phyloP scores from a whole-genome alignment of 257 asterid species.

The Gentiana straminea region DNA sequence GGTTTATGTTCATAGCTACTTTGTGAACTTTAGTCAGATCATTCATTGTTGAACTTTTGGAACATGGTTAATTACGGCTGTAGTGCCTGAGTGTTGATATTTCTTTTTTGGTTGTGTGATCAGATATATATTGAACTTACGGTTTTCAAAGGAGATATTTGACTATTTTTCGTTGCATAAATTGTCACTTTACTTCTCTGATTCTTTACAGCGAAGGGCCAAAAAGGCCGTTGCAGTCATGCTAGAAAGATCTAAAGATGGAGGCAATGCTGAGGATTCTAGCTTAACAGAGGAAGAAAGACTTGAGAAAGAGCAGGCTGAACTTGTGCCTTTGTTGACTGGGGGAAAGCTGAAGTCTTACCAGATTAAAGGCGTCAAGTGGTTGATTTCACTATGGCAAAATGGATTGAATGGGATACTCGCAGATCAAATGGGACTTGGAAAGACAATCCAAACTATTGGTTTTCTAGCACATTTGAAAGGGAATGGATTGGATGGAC shows the following conservation, averaged over 20 bases:
- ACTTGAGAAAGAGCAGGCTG: conserved; percentile 72
- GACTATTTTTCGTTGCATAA: too few relatives aligned
- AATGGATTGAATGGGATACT: conserved; percentile 97
- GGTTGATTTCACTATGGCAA: conserved; percentile 99
- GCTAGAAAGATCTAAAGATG: conserved; percentile 76
- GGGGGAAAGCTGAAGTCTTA: conserved; percentile 92
- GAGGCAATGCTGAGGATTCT: conserved; percentile 44
- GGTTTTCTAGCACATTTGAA: conserved; percentile 92
- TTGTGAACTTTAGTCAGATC: too few relatives aligned
- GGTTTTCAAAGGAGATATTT: too few relatives aligned
- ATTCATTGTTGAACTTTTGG: too few relatives aligned
- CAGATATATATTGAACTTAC: too few relatives aligned
- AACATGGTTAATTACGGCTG: too few relatives aligned
- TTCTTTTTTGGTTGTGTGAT: too few relatives aligned
- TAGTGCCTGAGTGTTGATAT: too few relatives aligned
- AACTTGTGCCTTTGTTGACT: conserved; percentile 79
- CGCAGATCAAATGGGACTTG: conserved; percentile 99
- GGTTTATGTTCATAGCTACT: too few relatives aligned
- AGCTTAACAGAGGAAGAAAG: conserved; percentile 64
- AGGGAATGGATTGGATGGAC: conserved; percentile 93
- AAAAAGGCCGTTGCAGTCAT: conserved; percentile 94
- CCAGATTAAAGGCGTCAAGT: conserved; percentile 91
- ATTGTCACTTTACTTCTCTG: too few relatives aligned
- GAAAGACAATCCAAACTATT: conserved; percentile 94
- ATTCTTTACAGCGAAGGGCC: conserved; percentile 52